Evolutionary conservation across 305 asterid genomes (phyloP), one percentile per base, ranked within the genome.

Genomic region (Vinca major): DNA sequence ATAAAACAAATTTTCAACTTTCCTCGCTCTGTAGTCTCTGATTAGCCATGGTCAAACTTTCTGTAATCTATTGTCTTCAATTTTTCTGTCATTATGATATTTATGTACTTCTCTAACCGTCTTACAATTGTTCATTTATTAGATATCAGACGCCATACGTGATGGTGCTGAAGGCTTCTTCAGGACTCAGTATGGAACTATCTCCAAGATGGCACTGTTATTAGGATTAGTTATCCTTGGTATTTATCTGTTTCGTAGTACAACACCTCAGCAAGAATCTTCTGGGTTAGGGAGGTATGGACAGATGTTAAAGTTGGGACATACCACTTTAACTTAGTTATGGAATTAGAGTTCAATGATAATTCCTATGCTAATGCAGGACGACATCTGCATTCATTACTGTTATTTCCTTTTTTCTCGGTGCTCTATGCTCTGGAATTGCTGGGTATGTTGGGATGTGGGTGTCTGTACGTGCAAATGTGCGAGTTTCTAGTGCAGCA

Each of bases 361-460:
- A 71, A 47, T 69, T 54, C 39, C 77, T 20, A 21, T 77, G 78
- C 69, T 68, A 70, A 62, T 75, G 82, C 88, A 94, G 99, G 91
- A 67, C 84, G 65, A 82, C 86, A 44, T 77, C 94, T 71, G 98
- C 98, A 74, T 91, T 26, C 75, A 86, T 94, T 71, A 94, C 99
- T 67, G 98, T 94, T 43, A 88, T 80, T 68, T 80, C 99, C 71
- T 94, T 91, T 85, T 86, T 94, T 73, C 95, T 94, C 54, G 99
- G 99, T 78, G 97, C 98, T 73, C 77, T 94, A 53, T 94, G 99
- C 80, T 94, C 99, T 73, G 99, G 99, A 57, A 69, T 89, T 73
- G 98, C 99, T 86, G 99, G 99, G 70, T 94, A 91, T 73, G 97
- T 89, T 56, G 99, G 99, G 60, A 94, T 94, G 99, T 94, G 99